Evolutionary conservation across 352 stramenopile species (phyloP).

Genomic region (Pythium aristosporum): DNA sequence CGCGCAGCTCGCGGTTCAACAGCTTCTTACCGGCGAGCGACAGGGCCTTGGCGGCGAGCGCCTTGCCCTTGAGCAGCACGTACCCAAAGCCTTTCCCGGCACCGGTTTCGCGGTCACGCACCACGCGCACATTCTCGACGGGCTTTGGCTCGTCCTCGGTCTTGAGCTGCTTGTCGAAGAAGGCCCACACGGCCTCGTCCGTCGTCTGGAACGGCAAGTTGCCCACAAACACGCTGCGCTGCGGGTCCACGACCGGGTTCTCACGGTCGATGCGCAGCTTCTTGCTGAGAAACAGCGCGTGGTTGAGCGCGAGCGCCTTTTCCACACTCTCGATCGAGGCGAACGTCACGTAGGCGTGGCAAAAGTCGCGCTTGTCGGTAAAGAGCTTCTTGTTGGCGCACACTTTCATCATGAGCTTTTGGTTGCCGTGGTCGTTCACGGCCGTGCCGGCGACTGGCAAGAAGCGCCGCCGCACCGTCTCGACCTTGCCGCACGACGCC

Average conservation of each 20-base stretch:
- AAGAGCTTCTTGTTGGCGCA: slow-evolving; percentile 89
- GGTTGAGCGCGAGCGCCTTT: slow-evolving; percentile 67
- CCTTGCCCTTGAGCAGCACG: slow-evolving; percentile 71
- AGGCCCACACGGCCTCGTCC: slow-evolving; percentile 69
- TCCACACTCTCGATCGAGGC: slow-evolving; percentile 50
- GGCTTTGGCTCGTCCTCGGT: slow-evolving; percentile 60
- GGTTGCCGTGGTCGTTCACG: slow-evolving; percentile 85
- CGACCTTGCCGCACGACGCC: slow-evolving; percentile 74
- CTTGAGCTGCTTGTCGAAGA: slow-evolving; percentile 71
- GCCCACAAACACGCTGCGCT: slow-evolving; percentile 88
- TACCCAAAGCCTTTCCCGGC: slow-evolving; percentile 92
- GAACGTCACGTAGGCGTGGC: slow-evolving; percentile 92
- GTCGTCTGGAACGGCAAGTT: slow-evolving; percentile 88
- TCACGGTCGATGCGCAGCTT: slow-evolving; percentile 69
- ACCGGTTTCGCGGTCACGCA: slow-evolving; percentile 88
- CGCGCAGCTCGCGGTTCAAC: slow-evolving; percentile 61
- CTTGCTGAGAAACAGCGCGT: slow-evolving; percentile 60
- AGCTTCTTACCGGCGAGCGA: slow-evolving; percentile 66
- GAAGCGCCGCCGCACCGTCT: slow-evolving; percentile 83
- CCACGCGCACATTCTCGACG: slow-evolving; percentile 87
- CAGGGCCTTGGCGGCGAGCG: slow-evolving; percentile 71
- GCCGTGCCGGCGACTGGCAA: slow-evolving; percentile 83
- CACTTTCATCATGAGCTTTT: slow-evolving; percentile 92
- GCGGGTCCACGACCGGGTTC: slow-evolving; percentile 65
- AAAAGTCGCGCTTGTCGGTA: slow-evolving; percentile 81